Conservation (phyloP, 2,329 filamentous ascomycete genomes). For the Sarocladium kiliense region DNA sequence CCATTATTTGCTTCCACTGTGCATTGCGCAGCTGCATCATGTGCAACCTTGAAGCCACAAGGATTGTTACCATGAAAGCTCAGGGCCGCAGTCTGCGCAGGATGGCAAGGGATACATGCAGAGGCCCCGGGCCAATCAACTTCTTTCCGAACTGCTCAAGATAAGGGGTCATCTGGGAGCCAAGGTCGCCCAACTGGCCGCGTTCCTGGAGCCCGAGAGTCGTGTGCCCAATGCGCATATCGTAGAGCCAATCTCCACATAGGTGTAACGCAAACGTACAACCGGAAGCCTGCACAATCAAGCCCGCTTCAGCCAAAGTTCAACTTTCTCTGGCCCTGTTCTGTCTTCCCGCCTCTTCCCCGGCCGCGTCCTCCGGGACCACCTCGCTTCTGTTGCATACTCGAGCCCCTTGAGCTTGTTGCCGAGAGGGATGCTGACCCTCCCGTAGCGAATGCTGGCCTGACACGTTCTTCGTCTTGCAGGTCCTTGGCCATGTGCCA, state of each 20-base stretch:
- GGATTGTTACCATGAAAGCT: too few relatives aligned
- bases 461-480: slow-evolving; percentile 57
- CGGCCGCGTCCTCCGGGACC: slow-evolving; percentile 18
- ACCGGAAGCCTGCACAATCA: background rate
- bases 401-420: slow-evolving; percentile 16
- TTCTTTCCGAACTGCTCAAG: too few relatives aligned
- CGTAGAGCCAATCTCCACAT: background rate
- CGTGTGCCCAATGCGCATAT: background rate
- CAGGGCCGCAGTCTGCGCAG: too few relatives aligned
- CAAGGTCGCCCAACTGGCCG: too few relatives aligned
- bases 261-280: background rate
- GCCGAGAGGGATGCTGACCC: slow-evolving; percentile 24
- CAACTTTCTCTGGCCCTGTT: slow-evolving; percentile 57
- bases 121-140: too few relatives aligned
- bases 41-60: too few relatives aligned
- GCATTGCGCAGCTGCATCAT: too few relatives aligned
- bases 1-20: too few relatives aligned
- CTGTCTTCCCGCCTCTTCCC: slow-evolving; percentile 28
- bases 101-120: too few relatives aligned
- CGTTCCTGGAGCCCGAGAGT: background rate
- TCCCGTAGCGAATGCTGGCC: slow-evolving; percentile 36
- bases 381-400: slow-evolving; percentile 31
- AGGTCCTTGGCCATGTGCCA: slow-evolving; percentile 93
- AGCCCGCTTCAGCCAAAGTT: slow-evolving; percentile 46
- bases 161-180: too few relatives aligned